Conservation (phyloP, 192 early-diverging fungal species). For the Mortierella claussenii region DNA sequence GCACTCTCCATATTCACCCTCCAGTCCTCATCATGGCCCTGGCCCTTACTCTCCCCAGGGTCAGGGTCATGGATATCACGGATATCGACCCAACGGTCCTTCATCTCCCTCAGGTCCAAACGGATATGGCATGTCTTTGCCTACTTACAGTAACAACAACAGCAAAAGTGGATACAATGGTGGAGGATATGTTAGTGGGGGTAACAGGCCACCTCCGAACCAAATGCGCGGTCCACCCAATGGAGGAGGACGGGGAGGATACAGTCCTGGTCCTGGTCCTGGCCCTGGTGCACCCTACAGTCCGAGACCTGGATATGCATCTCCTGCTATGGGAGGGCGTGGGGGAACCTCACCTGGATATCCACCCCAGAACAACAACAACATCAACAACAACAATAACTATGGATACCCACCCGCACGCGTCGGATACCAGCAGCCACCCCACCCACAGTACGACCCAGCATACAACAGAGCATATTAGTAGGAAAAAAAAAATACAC, state of each 20-base stretch:
- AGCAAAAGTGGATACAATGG: neutral
- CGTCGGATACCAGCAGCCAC: conserved; percentile 18
- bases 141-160: no score
- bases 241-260: neutral
- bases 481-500: neutral
- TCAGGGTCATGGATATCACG: neutral
- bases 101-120: no score
- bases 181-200: neutral
- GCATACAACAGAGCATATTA: conserved; percentile 7
- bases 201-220: neutral
- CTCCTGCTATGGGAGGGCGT: conserved; percentile 7
- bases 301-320: neutral
- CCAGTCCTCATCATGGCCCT: neutral
- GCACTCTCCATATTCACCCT: conserved; percentile 2
- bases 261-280: neutral
- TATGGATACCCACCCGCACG: conserved; percentile 23
- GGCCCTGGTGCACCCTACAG: neutral
- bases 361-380: no score
- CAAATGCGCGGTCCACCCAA: neutral
- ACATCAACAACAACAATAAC: conserved; percentile 8
- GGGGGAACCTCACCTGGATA: no score
- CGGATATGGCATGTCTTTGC: no score
- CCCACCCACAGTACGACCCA: conserved; percentile 19
- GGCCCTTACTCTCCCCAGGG: conserved; percentile 5
- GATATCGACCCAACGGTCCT: neutral